A percentile compares a stretch with the other conserved stretches of the same genome.
These are phyloP conservation scores for Bifiguratus adelaidae DNA, from an alignment of 192 early-diverging fungal genomes.

Conservation along the genomic window DNA sequence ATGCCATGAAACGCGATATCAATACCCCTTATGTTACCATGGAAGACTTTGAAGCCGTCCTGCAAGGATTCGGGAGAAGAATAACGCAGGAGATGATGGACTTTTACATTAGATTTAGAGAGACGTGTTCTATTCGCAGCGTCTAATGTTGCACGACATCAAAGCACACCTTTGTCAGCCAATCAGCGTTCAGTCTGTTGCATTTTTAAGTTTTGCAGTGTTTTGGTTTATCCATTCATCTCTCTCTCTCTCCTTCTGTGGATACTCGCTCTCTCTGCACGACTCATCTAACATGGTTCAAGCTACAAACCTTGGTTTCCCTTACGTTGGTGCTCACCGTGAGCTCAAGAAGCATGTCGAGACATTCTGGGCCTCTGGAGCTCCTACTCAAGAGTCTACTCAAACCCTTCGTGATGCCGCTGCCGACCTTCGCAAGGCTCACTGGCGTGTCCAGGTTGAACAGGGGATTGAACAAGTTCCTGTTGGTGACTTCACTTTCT, in stretches of 20 bases:
- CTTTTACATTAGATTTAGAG: slow-evolving; percentile 75
- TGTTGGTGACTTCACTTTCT: slow-evolving; percentile 91
- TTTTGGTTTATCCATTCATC: too few species aligned
- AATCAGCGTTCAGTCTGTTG: too few species aligned
- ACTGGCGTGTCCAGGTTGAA: slow-evolving; percentile 53
- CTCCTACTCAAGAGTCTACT: slow-evolving; percentile 75
- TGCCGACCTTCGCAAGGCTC: slow-evolving; percentile 59
- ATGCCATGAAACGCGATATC: slow-evolving; percentile 80
- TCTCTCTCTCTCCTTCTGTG: too few species aligned
- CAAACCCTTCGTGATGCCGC: slow-evolving; percentile 56
- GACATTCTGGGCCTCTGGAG: slow-evolving; percentile 76
- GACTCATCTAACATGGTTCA: slow-evolving; percentile 24
- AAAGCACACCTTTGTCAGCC: too few species aligned
- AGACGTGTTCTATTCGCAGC: too few species aligned
- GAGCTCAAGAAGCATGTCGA: slow-evolving; percentile 96
- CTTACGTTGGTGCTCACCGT: slow-evolving; percentile 89
- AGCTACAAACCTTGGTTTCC: slow-evolving; percentile 66
- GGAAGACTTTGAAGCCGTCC: slow-evolving; percentile 56
- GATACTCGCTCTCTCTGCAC: too few species aligned
- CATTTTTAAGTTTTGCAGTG: too few species aligned
- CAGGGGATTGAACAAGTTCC: slow-evolving; percentile 79
- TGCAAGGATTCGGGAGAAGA: slow-evolving; percentile 48
- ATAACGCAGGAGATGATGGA: slow-evolving; percentile 86
- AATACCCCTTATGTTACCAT: slow-evolving; percentile 29
- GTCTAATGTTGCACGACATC: too few species aligned